A percentile compares a stretch with the other conserved stretches of the same genome.
These are phyloP conservation scores for Euphorbia celastroides DNA, from an alignment of 441 rosid species.

Conservation along the genomic window DNA sequence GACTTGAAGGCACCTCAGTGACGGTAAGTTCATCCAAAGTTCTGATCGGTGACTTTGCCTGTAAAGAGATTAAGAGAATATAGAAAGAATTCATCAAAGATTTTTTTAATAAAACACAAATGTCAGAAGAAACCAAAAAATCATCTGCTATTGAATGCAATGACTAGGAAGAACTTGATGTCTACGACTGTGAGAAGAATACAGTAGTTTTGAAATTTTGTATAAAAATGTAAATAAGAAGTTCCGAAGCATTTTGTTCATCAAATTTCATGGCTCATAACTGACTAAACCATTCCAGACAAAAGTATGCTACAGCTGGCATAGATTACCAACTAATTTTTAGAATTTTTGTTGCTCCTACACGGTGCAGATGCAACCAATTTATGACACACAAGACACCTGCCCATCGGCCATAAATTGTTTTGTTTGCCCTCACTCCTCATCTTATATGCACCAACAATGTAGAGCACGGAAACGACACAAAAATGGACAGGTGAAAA, in stretches of 20 bases:
- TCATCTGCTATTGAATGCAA: background rate
- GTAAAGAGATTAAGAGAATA: constrained; percentile 17
- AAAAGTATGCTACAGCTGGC: too few species aligned
- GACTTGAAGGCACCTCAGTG: constrained; percentile 57
- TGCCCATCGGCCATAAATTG: too few species aligned
- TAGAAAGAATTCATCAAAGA: background rate
- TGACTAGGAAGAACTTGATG: background rate
- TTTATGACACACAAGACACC: background rate
- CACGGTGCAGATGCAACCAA: background rate
- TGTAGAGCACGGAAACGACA: too few species aligned
- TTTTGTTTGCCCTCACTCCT: too few species aligned
- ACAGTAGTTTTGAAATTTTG: background rate
- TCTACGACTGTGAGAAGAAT: background rate
- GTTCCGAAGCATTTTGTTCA: background rate
- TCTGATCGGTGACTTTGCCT: constrained; percentile 86
- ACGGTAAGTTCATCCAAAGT: constrained; percentile 74
- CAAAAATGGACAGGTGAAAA: too few species aligned
- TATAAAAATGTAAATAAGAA: background rate
- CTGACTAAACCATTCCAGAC: too few species aligned
- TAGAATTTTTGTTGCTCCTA: background rate
- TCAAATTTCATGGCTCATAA: background rate
- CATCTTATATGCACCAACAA: background rate
- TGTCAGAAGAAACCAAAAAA: too few species aligned
- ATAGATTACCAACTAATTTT: too few species aligned
- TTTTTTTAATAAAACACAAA: background rate